Percentiles rank a stretch among this genome's conserved stretches.
Evolutionary conservation across 768 basidiomycete species (phyloP).

Genomic region (Coprinellus micaceus): DNA sequence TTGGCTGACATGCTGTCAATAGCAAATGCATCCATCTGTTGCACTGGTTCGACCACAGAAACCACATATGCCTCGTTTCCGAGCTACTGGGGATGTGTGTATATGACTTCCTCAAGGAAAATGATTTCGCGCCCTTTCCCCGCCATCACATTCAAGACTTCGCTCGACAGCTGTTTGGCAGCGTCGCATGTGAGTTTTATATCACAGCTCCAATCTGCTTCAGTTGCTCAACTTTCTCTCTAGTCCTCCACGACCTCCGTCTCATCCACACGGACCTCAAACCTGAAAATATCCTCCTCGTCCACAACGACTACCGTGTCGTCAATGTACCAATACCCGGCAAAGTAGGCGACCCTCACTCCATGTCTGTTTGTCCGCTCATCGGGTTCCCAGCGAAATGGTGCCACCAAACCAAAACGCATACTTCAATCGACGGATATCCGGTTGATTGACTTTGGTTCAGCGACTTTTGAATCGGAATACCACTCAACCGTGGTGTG

Average conservation of each 20-base stretch:
- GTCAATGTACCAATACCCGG: conserved; percentile 58
- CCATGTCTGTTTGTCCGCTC: conserved; percentile 13
- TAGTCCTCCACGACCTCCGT: conserved; percentile 87
- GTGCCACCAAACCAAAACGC: conserved; percentile 65
- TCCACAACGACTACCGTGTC: conserved; percentile 72
- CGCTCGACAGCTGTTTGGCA: conserved; percentile 85
- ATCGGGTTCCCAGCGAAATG: conserved; percentile 47
- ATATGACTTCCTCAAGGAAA: conserved; percentile 98
- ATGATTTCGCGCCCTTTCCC: conserved; percentile 94
- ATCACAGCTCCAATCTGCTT: conserved; percentile 9
- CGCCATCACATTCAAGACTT: conserved; percentile 95
- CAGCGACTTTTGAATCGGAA: conserved; percentile 95
- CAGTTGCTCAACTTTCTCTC: conserved; percentile 13
- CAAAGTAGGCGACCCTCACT: conserved; percentile 46
- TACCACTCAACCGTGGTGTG: conserved; percentile 98
- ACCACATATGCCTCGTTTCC: conserved; percentile 96
- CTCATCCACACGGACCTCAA: conserved; percentile 98
- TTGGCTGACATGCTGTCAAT: conserved; percentile 19
- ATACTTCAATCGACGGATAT: conserved; percentile 88
- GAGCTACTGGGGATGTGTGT: conserved; percentile 96
- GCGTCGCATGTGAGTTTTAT: conserved; percentile 80
- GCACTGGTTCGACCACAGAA: conserved; percentile 93
- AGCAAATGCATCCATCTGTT: conserved; percentile 98
- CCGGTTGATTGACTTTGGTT: conserved; percentile 96
- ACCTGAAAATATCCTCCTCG: conserved; percentile 96